Evolutionary conservation across 345 rosid species (phyloP).

Genomic region (Populus tremula): DNA sequence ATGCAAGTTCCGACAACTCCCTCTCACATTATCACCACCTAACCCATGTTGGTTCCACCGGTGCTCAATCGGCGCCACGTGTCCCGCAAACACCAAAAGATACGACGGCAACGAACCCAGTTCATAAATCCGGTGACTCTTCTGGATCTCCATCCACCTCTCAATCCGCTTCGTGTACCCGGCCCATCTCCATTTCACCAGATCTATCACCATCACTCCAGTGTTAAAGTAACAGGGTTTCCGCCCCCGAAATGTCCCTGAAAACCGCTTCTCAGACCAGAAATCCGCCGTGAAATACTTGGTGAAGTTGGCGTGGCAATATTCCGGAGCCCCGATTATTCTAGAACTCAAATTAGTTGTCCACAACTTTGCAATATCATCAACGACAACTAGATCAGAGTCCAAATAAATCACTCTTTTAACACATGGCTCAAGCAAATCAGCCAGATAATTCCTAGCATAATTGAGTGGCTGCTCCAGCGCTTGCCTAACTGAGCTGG

Average conservation of each 20-base stretch:
- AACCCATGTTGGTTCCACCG: constrained; percentile 98
- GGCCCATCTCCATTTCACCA: constrained; percentile 69
- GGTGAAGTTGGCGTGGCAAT: constrained; percentile 91
- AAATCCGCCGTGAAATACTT: constrained; percentile 76
- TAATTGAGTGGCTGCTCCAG: constrained; percentile 92
- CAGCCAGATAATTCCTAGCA: constrained; percentile 84
- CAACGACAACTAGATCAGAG: constrained; percentile 87
- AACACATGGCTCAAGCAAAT: constrained; percentile 81
- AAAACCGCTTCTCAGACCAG: constrained; percentile 57
- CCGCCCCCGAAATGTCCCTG: constrained; percentile 55
- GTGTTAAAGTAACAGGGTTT: constrained; percentile 85
- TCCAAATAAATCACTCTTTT: constrained; percentile 81
- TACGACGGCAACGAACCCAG: constrained; percentile 94
- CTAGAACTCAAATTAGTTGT: constrained; percentile 50
- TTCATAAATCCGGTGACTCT: constrained; percentile 78
- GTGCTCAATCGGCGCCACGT: constrained; percentile 88
- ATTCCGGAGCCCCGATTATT: constrained; percentile 95
- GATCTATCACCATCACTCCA: constrained; percentile 97
- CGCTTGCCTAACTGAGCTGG: constrained; percentile 88
- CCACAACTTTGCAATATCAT: constrained; percentile 82
- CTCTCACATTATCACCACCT: constrained; percentile 89
- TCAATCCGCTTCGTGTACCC: constrained; percentile 78
- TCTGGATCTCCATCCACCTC: constrained; percentile 98
- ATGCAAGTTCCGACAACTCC: constrained; percentile 87
- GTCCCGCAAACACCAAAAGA: constrained; percentile 75